A percentile compares a stretch with the other conserved stretches of the same genome.
These are phyloP conservation scores for Nakazawaea siamensis DNA, from an alignment of 805 yeast genomes.

Conservation along the genomic window DNA sequence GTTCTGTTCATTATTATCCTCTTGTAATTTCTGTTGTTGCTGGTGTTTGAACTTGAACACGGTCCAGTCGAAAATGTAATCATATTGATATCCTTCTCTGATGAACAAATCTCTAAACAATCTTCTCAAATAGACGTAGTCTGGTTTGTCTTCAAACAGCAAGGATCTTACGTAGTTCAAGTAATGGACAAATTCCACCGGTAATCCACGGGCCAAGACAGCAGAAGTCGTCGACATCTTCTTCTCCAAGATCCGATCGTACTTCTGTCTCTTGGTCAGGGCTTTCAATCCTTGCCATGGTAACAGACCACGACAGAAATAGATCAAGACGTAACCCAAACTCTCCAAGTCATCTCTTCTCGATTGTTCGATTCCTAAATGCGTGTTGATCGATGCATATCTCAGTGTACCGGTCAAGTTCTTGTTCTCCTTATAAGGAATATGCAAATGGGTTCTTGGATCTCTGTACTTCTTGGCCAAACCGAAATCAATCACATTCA, in stretches of 20 bases:
- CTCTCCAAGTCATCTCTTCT: slow-evolving; percentile 96
- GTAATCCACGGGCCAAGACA: slow-evolving; percentile 83
- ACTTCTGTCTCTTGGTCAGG: slow-evolving; percentile 92
- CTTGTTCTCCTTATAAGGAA: slow-evolving; percentile 93
- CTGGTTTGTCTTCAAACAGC: slow-evolving; percentile 95
- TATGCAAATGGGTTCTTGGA: slow-evolving; percentile 88
- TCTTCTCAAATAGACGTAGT: slow-evolving; percentile 80
- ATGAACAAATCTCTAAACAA: slow-evolving; percentile 83
- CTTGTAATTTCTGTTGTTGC: slow-evolving; percentile 40
- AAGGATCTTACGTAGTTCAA: slow-evolving; percentile 83
- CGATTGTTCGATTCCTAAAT: slow-evolving; percentile 92
- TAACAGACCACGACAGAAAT: slow-evolving; percentile 89
- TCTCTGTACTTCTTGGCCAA: slow-evolving; percentile 91
- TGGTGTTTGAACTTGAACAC: slow-evolving; percentile 66
- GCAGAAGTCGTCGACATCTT: slow-evolving; percentile 87
- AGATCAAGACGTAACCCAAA: slow-evolving; percentile 87
- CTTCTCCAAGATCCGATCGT: slow-evolving; percentile 92
- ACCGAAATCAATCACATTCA: slow-evolving; percentile 90
- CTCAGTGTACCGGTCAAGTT: slow-evolving; percentile 97
- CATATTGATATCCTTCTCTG: slow-evolving; percentile 84
- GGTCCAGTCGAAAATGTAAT: slow-evolving; percentile 96
- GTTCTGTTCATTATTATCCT: slow-evolving; percentile 19
- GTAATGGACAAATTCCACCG: slow-evolving; percentile 82
- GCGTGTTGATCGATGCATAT: slow-evolving; percentile 92
- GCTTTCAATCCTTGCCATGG: slow-evolving; percentile 99